Evolutionary conservation across 352 stramenopile species (phyloP), one percentile per base, ranked within the genome.

Genomic region (Pythium scleroteichum): DNA sequence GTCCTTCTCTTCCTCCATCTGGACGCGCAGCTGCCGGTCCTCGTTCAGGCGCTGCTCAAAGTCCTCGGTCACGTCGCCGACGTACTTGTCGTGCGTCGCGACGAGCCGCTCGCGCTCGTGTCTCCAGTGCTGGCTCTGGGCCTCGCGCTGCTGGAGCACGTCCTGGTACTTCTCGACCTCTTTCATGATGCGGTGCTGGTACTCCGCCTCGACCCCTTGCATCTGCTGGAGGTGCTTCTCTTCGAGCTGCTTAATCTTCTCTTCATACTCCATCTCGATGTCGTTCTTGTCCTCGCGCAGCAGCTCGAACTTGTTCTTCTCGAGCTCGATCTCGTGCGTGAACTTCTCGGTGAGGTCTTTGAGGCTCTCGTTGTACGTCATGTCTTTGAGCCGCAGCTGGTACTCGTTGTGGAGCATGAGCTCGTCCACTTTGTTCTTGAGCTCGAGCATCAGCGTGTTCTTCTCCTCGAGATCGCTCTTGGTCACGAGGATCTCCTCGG

Each of bases 381-480:
- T 97, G 62, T 98, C 92, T 57, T 98, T 97, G 16, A 98, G 74
- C 12, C 94, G 82, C 22, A 98, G 67, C 56, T 98, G 90, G 68
- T 98, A 98, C 53, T 98, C 94, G 64, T 98, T 98, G 62, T 98
- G 88, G 16, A 97, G 76, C 68, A 88, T 94, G 12, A 98, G 77
- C 57, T 98, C 91, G 55, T 98, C 94, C 14, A 98, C 89, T 74
- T 98, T 98, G 65, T 83, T 95, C 66, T 96, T 96, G n/a, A 98
- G 73, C 63, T 98, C 92, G 56, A 87, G 47, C 83, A 97, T 97
- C 32, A 94, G 63, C 19, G 73, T 80, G 46, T 95, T 93, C 61
- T 96, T 97, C 66, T 98, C 94, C 63, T 98, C 93, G 48, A 98
- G 68, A 59, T 98, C 92, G 27, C 75, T 89, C 55, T 96, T 96